phyloP scores from a whole-genome alignment of 2,329 filamentous ascomycete species.

The Scedosporium apiospermum region DNA sequence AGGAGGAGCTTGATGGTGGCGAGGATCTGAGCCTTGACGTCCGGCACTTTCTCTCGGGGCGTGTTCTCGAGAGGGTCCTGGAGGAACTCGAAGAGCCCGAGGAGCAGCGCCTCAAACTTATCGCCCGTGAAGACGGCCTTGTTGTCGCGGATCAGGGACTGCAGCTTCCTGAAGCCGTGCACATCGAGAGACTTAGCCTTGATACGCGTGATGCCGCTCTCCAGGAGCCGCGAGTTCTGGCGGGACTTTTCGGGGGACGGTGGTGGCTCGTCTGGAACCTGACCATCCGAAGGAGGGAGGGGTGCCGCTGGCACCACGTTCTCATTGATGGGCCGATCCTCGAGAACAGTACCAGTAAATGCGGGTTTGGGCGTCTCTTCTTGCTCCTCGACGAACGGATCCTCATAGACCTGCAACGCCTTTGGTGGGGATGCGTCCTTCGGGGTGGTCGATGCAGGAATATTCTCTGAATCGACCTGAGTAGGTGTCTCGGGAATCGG shows the following conservation, averaged over 20 bases:
- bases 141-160: conserved; percentile 61
- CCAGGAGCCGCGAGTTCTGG: conserved; percentile 53
- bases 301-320: conserved; percentile 21
- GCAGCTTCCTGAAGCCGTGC: conserved; percentile 70
- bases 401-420: conserved; percentile 42
- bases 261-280: neutral
- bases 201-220: conserved; percentile 67
- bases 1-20: conserved; percentile 66
- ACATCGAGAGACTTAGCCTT: conserved; percentile 65
- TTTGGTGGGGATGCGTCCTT: neutral
- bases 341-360: conserved; percentile 41
- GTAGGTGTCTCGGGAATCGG: conserved; percentile 4
- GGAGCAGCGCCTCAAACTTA: conserved; percentile 58
- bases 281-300: neutral
- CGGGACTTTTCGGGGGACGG: conserved; percentile 42
- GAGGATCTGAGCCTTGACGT: conserved; percentile 65
- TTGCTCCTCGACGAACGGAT: conserved; percentile 44
- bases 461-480: neutral
- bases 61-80: conserved; percentile 48
- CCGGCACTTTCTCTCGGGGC: conserved; percentile 55
- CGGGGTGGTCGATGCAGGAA: neutral
- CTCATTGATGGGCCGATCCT: conserved; percentile 52
- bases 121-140: conserved; percentile 55
- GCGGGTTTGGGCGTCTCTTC: conserved; percentile 35
- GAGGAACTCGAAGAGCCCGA: conserved; percentile 63